These are phyloP conservation scores for Vitis amurensis DNA, from an alignment of 164 flowering plant species.

Conservation along the genomic window DNA sequence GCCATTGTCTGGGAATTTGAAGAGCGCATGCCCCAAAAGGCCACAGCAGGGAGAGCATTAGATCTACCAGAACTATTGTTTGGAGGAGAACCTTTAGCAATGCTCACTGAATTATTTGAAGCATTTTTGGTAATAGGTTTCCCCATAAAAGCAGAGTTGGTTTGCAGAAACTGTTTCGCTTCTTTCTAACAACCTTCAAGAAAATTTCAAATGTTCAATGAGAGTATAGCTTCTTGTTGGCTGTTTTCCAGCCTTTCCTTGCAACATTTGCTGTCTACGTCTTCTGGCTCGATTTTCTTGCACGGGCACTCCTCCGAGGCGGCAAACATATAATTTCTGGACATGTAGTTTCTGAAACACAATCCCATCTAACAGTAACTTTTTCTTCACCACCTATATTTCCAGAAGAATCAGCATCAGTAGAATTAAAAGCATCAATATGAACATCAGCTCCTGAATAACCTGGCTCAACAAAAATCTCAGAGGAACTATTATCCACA, in stretches of 20 bases:
- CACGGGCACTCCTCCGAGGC: slow-evolving; percentile 32
- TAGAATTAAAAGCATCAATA: slow-evolving; percentile 20
- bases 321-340: slow-evolving; percentile 19
- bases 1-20: slow-evolving; percentile 40
- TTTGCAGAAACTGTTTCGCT: slow-evolving; percentile 56
- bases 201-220: slow-evolving; percentile 13
- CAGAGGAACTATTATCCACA: slow-evolving; percentile 14
- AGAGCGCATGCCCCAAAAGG: slow-evolving; percentile 82
- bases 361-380: slow-evolving; percentile 13
- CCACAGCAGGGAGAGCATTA: slow-evolving; percentile 77
- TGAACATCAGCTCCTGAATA: slow-evolving; percentile 14
- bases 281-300: slow-evolving; percentile 27
- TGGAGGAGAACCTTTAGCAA: slow-evolving; percentile 63
- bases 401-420: slow-evolving; percentile 16
- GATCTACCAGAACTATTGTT: slow-evolving; percentile 68
- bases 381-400: slow-evolving; percentile 22
- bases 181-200: slow-evolving; percentile 36
- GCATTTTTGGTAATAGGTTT: slow-evolving; percentile 40
- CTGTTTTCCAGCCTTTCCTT: slow-evolving; percentile 23
- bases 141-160: slow-evolving; percentile 70
- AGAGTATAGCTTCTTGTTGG: slow-evolving; percentile 15
- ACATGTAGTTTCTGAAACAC: slow-evolving; percentile 20
- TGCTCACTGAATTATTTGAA: slow-evolving; percentile 41
- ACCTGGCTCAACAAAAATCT: slow-evolving; percentile 12
- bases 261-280: slow-evolving; percentile 23